Evolutionary conservation across 345 rosid genomes (phyloP).

Genomic region (Raphanus sativus): DNA sequence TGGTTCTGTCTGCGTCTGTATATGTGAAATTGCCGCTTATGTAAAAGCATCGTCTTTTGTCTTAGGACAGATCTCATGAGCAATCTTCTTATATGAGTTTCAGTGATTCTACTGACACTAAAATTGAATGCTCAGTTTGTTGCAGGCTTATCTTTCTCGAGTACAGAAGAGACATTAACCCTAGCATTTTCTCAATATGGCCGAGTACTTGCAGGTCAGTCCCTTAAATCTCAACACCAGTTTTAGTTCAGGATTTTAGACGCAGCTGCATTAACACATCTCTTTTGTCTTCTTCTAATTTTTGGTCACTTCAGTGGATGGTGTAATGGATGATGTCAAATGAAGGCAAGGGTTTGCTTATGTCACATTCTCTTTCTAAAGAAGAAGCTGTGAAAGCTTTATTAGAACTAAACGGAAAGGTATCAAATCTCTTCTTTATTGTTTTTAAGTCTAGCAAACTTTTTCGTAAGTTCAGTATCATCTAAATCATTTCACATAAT

Average conservation of each 20-base stretch:
- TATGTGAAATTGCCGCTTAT: neutral
- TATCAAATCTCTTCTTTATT: conserved; percentile 1
- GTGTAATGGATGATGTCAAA: conserved; percentile 42
- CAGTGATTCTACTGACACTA: neutral
- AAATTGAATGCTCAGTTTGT: neutral
- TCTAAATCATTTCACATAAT: neutral
- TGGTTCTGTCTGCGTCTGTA: neutral
- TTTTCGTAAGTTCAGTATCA: neutral
- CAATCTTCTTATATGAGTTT: neutral
- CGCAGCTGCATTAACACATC: neutral
- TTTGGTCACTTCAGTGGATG: conserved; percentile 35
- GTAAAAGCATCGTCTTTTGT: neutral
- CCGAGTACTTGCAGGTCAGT: conserved; percentile 48
- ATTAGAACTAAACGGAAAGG: conserved; percentile 57
- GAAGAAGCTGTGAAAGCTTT: conserved; percentile 55
- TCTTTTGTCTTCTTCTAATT: too few species aligned
- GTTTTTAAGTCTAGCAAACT: neutral
- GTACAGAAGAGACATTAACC: too few species aligned
- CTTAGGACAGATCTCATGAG: neutral
- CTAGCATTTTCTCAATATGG: conserved; percentile 63
- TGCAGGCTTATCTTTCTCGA: conserved; percentile 54
- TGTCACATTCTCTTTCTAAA: conserved; percentile 47
- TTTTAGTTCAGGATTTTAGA: neutral
- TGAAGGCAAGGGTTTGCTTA: conserved; percentile 58
- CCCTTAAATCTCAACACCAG: neutral